A percentile compares a stretch with the other conserved stretches of the same genome.
These are phyloP conservation scores for Pseudotsuga menziesii DNA, from an alignment of 75 land plant genomes.

Conservation along the genomic window DNA sequence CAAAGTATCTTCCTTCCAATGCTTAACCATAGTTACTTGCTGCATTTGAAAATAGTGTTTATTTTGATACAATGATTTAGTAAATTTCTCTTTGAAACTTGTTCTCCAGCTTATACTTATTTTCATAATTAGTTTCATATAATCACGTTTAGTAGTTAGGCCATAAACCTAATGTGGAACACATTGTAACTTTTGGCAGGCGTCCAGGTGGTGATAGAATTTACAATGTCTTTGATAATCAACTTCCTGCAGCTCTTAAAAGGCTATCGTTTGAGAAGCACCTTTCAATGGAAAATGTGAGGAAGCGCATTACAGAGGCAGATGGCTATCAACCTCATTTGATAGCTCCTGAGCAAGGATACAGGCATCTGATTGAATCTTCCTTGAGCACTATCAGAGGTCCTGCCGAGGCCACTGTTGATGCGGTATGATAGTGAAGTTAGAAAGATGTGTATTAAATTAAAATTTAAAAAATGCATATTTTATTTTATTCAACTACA, in stretches of 20 bases:
- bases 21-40: too few species aligned
- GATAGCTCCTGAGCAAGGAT: conserved; percentile 99
- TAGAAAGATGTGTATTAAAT: not conserved
- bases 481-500: not conserved
- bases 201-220: conserved; percentile 96
- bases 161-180: not conserved
- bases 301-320: conserved; percentile 86
- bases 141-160: not conserved
- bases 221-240: conserved; percentile 86
- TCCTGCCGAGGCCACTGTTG: conserved; percentile 96
- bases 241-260: conserved; percentile 91
- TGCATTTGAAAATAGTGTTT: too few species aligned
- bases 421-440: conserved; percentile 59
- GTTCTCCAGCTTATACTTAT: not conserved
- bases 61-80: not conserved
- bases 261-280: conserved; percentile 93
- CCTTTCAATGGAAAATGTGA: conserved; percentile 89
- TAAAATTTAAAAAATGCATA: not conserved
- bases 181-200: conserved; percentile 29
- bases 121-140: not conserved
- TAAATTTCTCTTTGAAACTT: not conserved
- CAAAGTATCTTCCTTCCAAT: too few species aligned
- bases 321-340: conserved; percentile 99
- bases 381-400: conserved; percentile 66
- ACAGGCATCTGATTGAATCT: conserved; percentile 88